Evolutionary conservation across 2,329 filamentous ascomycete genomes (phyloP).

Genomic region (Trichoderma asperellum): DNA sequence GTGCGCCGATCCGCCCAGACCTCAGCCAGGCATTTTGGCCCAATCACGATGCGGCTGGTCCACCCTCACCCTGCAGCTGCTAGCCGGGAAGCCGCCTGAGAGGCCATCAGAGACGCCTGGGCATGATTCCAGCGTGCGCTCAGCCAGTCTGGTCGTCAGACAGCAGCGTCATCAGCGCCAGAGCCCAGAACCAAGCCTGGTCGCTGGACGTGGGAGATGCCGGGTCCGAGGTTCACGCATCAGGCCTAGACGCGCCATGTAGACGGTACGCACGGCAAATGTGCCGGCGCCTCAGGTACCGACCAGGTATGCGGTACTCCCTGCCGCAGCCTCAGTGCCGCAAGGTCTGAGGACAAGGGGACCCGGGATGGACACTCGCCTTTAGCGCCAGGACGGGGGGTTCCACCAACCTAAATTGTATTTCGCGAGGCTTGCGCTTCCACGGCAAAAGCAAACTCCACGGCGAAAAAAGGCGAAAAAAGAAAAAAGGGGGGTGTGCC

Average conservation of each 20-base stretch:
- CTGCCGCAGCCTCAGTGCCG: neutral
- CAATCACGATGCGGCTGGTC: slow-evolving; percentile 11
- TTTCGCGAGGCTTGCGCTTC: neutral
- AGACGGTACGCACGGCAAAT: slow-evolving; percentile 1
- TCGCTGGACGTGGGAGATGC: neutral
- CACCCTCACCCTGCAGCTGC: neutral
- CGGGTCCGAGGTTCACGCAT: neutral
- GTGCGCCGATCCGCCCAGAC: slow-evolving; percentile 9
- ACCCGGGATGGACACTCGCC: neutral
- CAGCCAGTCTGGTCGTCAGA: neutral
- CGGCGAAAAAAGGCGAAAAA: neutral
- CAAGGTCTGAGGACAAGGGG: neutral
- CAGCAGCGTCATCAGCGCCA: slow-evolving; percentile 13
- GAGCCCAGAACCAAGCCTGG: neutral
- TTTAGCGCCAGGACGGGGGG: neutral
- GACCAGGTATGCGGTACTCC: slow-evolving; percentile 11
- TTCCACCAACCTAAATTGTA: slow-evolving; percentile 14
- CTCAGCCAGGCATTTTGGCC: neutral
- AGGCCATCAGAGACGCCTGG: neutral
- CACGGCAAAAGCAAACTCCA: neutral
- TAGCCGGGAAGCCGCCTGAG: slow-evolving; percentile 19
- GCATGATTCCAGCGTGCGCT: neutral
- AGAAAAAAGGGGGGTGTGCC: slow-evolving; percentile 2
- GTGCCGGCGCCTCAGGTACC: neutral
- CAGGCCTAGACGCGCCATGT: neutral